Conservation (phyloP, 1,284 basidiomycete genomes). For the Erythrobasidium hasegawianum region DNA sequence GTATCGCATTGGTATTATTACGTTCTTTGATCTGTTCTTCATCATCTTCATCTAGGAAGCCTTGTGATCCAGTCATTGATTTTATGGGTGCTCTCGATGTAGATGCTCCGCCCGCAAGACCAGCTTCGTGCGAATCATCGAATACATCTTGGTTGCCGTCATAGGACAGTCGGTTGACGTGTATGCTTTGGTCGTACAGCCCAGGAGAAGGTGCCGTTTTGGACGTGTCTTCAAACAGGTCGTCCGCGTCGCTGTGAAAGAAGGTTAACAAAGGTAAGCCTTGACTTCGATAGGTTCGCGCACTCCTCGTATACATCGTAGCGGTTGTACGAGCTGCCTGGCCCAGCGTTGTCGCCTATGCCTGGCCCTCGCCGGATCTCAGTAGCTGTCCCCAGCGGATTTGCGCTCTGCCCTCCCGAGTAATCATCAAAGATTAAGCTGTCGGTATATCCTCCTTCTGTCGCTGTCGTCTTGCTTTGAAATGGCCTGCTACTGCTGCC, state of each 20-base stretch:
- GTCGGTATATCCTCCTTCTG: slow-evolving; percentile 18
- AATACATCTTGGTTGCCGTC: slow-evolving; percentile 1
- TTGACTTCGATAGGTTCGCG: neutral
- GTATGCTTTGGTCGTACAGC: slow-evolving; percentile 16
- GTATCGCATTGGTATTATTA: neutral
- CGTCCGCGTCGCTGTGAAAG: slow-evolving; percentile 32
- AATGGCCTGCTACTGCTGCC: no score
- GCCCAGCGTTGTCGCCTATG: no score
- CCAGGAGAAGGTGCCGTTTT: slow-evolving; percentile 19
- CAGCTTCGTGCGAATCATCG: slow-evolving; percentile 4
- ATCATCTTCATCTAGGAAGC: slow-evolving; percentile 34
- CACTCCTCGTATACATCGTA: slow-evolving; percentile 35
- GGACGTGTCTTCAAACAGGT: slow-evolving; percentile 16
- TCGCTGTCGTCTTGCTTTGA: no score
- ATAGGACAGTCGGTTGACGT: slow-evolving; percentile 11
- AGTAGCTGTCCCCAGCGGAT: slow-evolving; percentile 39
- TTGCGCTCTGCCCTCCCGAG: slow-evolving; percentile 41
- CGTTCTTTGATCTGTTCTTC: slow-evolving; percentile 32
- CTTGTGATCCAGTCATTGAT: slow-evolving; percentile 30
- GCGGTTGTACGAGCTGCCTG: slow-evolving; percentile 10
- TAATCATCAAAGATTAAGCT: slow-evolving; percentile 36
- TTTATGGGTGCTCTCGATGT: slow-evolving; percentile 12
- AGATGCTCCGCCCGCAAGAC: slow-evolving; percentile 3
- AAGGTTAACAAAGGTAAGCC: no score
- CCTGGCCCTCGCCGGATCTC: slow-evolving; percentile 37